phyloP scores from a whole-genome alignment of 2,329 filamentous ascomycete genomes.

The Sporothrix sp. region DNA sequence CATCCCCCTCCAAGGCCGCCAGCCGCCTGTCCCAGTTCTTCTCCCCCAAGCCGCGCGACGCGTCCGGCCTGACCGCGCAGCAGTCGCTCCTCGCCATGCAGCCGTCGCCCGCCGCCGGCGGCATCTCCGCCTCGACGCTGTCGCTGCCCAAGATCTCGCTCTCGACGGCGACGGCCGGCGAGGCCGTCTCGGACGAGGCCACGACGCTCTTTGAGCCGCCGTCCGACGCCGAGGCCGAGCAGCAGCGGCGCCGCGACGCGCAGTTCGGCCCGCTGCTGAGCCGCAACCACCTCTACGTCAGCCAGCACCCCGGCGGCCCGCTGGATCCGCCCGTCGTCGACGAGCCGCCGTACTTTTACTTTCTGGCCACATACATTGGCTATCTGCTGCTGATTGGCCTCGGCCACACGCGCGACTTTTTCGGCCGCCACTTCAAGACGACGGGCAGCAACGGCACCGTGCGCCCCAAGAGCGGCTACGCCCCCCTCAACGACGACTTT shows the following conservation, averaged over 20 bases:
- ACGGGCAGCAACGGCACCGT: slow-evolving; percentile 74
- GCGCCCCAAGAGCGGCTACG: slow-evolving; percentile 77
- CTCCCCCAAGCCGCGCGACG: slow-evolving; percentile 67
- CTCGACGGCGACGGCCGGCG: slow-evolving; percentile 71
- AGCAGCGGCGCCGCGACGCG: slow-evolving; percentile 67
- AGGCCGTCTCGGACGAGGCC: slow-evolving; percentile 61
- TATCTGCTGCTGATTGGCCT: slow-evolving; percentile 94
- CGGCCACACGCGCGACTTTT: slow-evolving; percentile 93
- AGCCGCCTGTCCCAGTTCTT: slow-evolving; percentile 78
- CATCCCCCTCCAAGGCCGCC: slow-evolving; percentile 52
- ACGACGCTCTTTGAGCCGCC: slow-evolving; percentile 78
- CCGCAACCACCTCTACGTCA: slow-evolving; percentile 76
- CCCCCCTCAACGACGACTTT: slow-evolving; percentile 93
- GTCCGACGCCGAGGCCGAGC: slow-evolving; percentile 69
- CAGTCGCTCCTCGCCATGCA: slow-evolving; percentile 60
- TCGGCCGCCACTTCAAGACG: slow-evolving; percentile 88
- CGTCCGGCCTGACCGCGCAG: slow-evolving; percentile 44
- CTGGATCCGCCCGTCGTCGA: slow-evolving; percentile 82
- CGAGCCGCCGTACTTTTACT: slow-evolving; percentile 91
- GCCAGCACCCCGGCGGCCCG: slow-evolving; percentile 71
- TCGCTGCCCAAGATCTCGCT: slow-evolving; percentile 86
- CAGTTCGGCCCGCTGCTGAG: slow-evolving; percentile 84
- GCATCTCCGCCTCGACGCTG: slow-evolving; percentile 60
- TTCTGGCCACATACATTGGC: slow-evolving; percentile 96
- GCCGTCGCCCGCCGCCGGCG: slow-evolving; percentile 35